Conservation (phyloP, 179 eudicot genomes). For the Vitellaria paradoxa region DNA sequence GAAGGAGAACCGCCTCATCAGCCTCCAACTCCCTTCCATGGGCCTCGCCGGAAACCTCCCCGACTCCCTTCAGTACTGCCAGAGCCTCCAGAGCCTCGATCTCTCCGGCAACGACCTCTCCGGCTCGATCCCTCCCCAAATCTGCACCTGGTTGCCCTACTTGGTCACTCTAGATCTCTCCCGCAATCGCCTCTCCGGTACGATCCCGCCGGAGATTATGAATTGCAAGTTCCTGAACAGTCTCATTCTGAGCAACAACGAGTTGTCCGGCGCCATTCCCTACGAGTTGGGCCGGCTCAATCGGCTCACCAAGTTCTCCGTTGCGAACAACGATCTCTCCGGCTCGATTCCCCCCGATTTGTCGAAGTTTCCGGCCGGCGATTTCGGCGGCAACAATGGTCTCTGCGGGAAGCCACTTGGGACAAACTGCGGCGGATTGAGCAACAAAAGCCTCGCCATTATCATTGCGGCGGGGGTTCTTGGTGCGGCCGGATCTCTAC, state of each 20-base stretch:
- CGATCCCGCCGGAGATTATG: slow-evolving; percentile 49
- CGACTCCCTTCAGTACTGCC: slow-evolving; percentile 42
- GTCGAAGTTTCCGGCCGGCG: slow-evolving; percentile 18
- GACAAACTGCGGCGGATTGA: slow-evolving; percentile 33
- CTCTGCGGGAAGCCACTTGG: slow-evolving; percentile 46
- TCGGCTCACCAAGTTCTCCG: slow-evolving; percentile 34
- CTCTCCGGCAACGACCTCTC: slow-evolving; percentile 60
- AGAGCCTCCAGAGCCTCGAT: slow-evolving; percentile 57
- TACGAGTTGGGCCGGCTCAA: slow-evolving; percentile 35
- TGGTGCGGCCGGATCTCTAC: slow-evolving; percentile 44
- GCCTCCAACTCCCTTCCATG: slow-evolving; percentile 42
- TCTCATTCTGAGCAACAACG: slow-evolving; percentile 33
- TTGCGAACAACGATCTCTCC: slow-evolving; percentile 32
- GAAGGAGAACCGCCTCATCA: slow-evolving; percentile 56
- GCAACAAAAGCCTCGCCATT: slow-evolving; percentile 49
- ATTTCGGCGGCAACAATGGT: slow-evolving; percentile 34
- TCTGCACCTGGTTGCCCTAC: slow-evolving; percentile 61
- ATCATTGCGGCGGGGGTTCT: slow-evolving; percentile 51
- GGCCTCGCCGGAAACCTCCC: slow-evolving; percentile 56
- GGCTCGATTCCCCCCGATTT: slow-evolving; percentile 35
- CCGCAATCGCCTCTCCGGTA: slow-evolving; percentile 45
- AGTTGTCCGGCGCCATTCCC: slow-evolving; percentile 45
- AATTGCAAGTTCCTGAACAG: slow-evolving; percentile 54
- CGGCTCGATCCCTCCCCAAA: slow-evolving; percentile 48
- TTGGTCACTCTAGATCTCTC: slow-evolving; percentile 59